phyloP scores from a whole-genome alignment of 208 protist genomes.

The Leishmania arabica region DNA sequence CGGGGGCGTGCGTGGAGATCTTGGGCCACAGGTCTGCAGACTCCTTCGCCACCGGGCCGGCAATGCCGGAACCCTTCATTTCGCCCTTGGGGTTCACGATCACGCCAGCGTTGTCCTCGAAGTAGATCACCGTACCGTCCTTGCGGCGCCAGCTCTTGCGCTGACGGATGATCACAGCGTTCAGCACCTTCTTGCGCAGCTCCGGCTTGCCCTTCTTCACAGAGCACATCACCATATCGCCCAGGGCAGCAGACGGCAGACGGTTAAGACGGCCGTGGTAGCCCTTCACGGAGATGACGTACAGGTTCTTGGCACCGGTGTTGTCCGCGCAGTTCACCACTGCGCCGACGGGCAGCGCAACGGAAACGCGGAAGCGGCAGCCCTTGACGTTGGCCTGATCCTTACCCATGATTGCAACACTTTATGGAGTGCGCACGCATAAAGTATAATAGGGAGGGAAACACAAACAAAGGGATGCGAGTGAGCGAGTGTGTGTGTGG shows the following conservation, averaged over 20 bases:
- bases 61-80: constrained; percentile 99
- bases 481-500: background rate
- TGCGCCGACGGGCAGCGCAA: constrained; percentile 98
- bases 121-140: constrained; percentile 99
- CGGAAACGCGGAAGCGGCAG: constrained; percentile 98
- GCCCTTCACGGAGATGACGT: constrained; percentile 99
- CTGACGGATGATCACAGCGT: constrained; percentile 99
- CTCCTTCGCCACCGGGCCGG: constrained; percentile 99
- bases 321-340: constrained; percentile 99
- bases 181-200: constrained; percentile 99
- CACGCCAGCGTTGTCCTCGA: constrained; percentile 99
- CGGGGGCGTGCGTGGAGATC: constrained; percentile 96
- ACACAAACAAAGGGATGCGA: background rate
- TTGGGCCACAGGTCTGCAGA: constrained; percentile 99
- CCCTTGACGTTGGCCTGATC: constrained; percentile 91
- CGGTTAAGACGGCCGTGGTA: constrained; percentile 99
- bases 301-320: constrained; percentile 99
- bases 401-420: constrained; percentile 79
- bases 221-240: constrained; percentile 99
- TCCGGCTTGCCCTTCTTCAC: constrained; percentile 99
- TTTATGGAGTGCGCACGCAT: background rate
- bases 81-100: constrained; percentile 99
- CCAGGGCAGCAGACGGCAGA: constrained; percentile 97
- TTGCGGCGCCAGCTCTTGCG: constrained; percentile 98
- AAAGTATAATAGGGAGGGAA: background rate